Percentiles rank a stretch among this genome's conserved stretches.
Evolutionary conservation across 164 flowering plant genomes (phyloP).

Genomic region (Aristolochia contorta): DNA sequence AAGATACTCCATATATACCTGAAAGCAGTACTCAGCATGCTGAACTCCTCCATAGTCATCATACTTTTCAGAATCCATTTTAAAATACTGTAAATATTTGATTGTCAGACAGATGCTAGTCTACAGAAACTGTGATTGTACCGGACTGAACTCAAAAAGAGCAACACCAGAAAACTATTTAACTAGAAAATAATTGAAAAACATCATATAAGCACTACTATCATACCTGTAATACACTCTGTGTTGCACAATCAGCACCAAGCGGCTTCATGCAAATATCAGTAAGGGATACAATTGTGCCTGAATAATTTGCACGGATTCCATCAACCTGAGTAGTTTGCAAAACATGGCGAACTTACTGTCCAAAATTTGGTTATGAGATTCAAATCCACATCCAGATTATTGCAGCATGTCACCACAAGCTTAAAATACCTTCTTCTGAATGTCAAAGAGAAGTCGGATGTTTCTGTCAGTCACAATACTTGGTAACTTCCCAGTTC

Average conservation of each 20-base stretch:
- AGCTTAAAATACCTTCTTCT: slow-evolving; percentile 54
- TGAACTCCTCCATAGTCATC: slow-evolving; percentile 66
- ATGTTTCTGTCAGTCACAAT: slow-evolving; percentile 75
- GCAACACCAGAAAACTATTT: background rate
- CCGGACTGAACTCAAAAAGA: background rate
- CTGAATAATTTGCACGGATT: slow-evolving; percentile 73
- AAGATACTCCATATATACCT: slow-evolving; percentile 36
- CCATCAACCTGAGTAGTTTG: slow-evolving; percentile 50
- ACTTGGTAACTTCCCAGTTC: slow-evolving; percentile 45
- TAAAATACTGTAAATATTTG: slow-evolving; percentile 49
- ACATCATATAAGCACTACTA: background rate
- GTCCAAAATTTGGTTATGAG: too few species aligned
- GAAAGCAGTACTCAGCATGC: slow-evolving; percentile 80
- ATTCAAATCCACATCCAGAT: background rate
- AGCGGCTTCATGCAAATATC: slow-evolving; percentile 96
- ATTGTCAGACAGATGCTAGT: background rate
- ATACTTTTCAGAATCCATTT: slow-evolving; percentile 69
- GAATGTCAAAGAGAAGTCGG: slow-evolving; percentile 76
- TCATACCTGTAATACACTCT: slow-evolving; percentile 81
- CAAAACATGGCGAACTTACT: too few species aligned
- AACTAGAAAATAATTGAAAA: background rate
- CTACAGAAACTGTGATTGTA: background rate
- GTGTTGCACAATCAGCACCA: slow-evolving; percentile 86
- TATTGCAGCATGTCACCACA: slow-evolving; percentile 5
- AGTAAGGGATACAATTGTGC: slow-evolving; percentile 52